Conservation (phyloP, 139 green algal genomes). For the Chlamydomonas incerta region DNA sequence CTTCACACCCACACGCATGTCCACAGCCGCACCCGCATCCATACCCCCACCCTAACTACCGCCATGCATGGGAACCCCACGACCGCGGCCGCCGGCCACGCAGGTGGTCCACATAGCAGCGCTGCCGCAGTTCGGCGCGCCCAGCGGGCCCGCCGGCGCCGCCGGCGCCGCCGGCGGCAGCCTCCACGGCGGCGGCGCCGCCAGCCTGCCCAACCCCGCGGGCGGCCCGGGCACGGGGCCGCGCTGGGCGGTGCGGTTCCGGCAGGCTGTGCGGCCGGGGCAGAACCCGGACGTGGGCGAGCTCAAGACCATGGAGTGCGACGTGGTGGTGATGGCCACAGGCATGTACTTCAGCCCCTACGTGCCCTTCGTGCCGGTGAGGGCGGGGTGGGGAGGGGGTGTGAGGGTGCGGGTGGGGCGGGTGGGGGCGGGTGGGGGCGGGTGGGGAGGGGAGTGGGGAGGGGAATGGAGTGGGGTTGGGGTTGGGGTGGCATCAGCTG, state of each 20-base stretch:
- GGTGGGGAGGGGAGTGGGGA: too few relatives aligned
- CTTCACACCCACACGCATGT: too few relatives aligned
- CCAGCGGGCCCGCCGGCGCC: neutral
- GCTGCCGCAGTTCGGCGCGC: too few relatives aligned
- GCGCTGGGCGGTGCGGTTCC: slow-evolving; percentile 22
- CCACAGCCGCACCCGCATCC: neutral
- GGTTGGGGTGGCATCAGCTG: too few relatives aligned
- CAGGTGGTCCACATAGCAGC: neutral
- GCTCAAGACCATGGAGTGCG: slow-evolving; percentile 38
- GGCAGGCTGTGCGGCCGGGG: neutral
- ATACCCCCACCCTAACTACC: neutral
- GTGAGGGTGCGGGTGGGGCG: neutral
- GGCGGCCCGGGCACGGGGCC: neutral
- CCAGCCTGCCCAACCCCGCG: too few relatives aligned
- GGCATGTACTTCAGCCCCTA: slow-evolving; percentile 42
- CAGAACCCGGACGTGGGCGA: neutral
- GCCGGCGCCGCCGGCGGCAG: neutral
- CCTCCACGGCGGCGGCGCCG: neutral
- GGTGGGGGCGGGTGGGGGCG: neutral
- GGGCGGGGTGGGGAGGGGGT: neutral
- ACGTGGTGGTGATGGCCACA: slow-evolving; percentile 35
- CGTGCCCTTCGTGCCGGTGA: slow-evolving; percentile 24
- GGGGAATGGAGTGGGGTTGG: too few relatives aligned
- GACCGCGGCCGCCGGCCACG: too few relatives aligned
- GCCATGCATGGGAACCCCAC: neutral